Evolutionary conservation across 75 land plant species (phyloP).

Genomic region (Cunninghamia lanceolata): DNA sequence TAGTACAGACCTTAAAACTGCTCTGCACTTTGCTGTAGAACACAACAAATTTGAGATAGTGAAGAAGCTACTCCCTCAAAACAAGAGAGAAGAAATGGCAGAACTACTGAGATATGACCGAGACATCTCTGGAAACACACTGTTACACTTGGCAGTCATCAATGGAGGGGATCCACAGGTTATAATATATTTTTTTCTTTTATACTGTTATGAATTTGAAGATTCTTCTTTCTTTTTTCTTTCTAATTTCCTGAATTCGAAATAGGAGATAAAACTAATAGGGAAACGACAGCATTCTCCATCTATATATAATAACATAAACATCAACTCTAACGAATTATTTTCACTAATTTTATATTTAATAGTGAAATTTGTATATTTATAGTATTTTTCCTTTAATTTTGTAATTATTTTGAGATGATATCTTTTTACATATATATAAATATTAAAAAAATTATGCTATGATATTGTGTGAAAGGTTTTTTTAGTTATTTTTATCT

Average conservation of each 20-base stretch:
- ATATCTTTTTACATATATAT: too few relatives aligned
- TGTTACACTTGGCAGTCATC: not conserved
- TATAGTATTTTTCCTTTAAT: too few relatives aligned
- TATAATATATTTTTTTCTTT: too few relatives aligned
- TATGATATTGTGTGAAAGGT: too few relatives aligned
- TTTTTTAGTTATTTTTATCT: too few relatives aligned
- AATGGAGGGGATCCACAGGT: not conserved
- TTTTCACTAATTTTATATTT: not conserved
- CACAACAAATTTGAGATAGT: not conserved
- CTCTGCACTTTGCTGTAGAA: not conserved
- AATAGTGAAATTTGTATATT: not conserved
- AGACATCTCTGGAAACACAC: not conserved
- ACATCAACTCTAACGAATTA: not conserved
- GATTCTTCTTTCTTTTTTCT: too few relatives aligned
- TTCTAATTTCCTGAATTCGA: too few relatives aligned
- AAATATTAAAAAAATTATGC: too few relatives aligned
- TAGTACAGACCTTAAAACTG: not conserved
- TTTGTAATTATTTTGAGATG: too few relatives aligned
- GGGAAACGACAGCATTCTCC: too few relatives aligned
- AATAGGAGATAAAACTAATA: too few relatives aligned
- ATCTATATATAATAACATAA: not conserved
- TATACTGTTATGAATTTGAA: too few relatives aligned
- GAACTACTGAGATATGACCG: not conserved
- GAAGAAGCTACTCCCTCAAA: not conserved
- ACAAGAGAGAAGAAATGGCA: not conserved